Base-by-base conservation (phyloP, 2,329 filamentous ascomycete genomes). In the Xylaria digitata region DNA sequence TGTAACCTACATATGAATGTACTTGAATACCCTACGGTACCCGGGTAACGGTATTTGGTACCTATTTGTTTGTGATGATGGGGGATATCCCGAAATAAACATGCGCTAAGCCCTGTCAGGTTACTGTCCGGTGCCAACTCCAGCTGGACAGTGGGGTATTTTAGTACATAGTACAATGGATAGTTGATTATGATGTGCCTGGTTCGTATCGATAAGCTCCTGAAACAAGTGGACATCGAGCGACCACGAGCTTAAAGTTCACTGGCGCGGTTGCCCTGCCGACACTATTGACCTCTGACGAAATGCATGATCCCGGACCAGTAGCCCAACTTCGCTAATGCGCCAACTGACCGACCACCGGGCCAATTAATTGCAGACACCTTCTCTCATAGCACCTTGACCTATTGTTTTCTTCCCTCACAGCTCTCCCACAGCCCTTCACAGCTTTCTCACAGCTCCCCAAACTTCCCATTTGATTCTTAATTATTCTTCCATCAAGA, bases 211-310 rank as follows among this genome's bases (percentile, higher is more conserved):
- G 62, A 65, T 61, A 68, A 56, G 45, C 30, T 43, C 45, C 58
- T 68, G 66, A 68, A 63, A 68, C 59, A 45, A 26, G 13, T 13
- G 37, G 42, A 7, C 40, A 26, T 57, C 48, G 21, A 21, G 43
- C 57, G 21, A 53, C 53, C 17, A 45, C 15, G 34, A 71, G 67
- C 70, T 49, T 40, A 37, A 34, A 26, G 26, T 26, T 26, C 26
- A 26, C 26, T 43, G 54, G 43, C 52, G 48, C 48, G 34, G 75
- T 76, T 76, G 73, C 75, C 73, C 60, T 72, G 74, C 69, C 74
- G 71, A 76, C 75, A 56, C 50, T 76, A 75, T 76, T 76, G 73
- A 76, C 71, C 57, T 73, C 69, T 73, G 74, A 75, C 72, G 73
- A 75, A 72, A 75, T 75, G 68, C 72, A 71, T 59, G 58, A 58